phyloP scores from a whole-genome alignment of 2,329 filamentous ascomycete genomes.

The Gnomoniopsis smithogilvyi region DNA sequence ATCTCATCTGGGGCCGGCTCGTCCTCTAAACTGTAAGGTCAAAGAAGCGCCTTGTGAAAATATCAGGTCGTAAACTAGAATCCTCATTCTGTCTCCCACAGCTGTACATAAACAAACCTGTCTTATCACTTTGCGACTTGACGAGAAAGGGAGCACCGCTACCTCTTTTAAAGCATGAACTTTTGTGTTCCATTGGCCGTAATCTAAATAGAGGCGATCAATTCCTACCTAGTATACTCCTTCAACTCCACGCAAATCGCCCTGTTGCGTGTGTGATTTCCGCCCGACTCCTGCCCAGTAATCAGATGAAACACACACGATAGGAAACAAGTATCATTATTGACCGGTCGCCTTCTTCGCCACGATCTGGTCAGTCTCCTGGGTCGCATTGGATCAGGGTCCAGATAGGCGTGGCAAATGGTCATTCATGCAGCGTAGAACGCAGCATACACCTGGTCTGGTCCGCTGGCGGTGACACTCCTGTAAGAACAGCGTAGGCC shows the following conservation, averaged over 20 bases:
- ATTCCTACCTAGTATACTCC: slow-evolving; percentile 12
- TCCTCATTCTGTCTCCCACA: background rate
- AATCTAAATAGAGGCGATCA: slow-evolving; percentile 9
- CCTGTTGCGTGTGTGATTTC: slow-evolving; percentile 7
- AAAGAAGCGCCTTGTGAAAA: background rate
- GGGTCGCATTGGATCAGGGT: background rate
- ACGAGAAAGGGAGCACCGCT: background rate
- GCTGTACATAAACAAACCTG: background rate
- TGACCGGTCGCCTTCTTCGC: background rate
- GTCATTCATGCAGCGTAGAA: background rate
- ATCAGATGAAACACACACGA: slow-evolving; percentile 3
- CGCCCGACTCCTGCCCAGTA: slow-evolving; percentile 12
- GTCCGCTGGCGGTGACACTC: background rate
- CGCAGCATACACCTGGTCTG: background rate
- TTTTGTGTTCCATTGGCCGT: slow-evolving; percentile 17
- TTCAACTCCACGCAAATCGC: slow-evolving; percentile 16
- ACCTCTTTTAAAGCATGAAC: slow-evolving; percentile 1
- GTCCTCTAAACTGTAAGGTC: slow-evolving; percentile 23
- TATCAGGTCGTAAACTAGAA: background rate
- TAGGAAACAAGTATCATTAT: slow-evolving; percentile 1
- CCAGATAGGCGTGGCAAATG: background rate
- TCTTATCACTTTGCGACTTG: background rate
- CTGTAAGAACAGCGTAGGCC: background rate
- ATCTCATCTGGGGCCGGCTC: slow-evolving; percentile 38
- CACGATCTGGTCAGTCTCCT: background rate